Evolutionary conservation across 176 grass and related monocot genomes (phyloP).

Genomic region (Aegilops speltoides): DNA sequence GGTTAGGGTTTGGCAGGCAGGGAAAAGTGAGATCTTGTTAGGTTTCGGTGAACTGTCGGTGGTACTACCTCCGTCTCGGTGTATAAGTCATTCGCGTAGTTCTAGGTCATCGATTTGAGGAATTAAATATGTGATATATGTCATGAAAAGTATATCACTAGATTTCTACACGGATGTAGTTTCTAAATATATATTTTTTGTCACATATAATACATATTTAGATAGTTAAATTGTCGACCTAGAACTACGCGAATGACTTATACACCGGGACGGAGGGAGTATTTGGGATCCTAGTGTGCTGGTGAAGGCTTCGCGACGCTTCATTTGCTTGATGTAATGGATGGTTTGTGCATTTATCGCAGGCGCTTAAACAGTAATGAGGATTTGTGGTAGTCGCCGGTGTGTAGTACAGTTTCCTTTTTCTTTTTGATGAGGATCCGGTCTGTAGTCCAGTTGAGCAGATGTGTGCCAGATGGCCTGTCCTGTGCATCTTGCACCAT

Average conservation of each 20-base stretch:
- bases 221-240: no score
- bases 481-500: neutral
- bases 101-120: no score
- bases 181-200: no score
- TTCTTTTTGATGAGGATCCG: no score
- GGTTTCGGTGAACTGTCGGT: conserved; percentile 4
- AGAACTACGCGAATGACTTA: no score
- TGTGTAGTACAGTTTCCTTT: neutral
- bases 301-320: neutral
- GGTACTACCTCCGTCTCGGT: no score
- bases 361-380: neutral
- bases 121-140: no score
- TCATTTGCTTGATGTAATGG: neutral
- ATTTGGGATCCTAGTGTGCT: neutral
- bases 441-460: neutral
- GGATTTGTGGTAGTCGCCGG: neutral
- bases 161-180: no score
- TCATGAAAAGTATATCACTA: no score
- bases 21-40: conserved; percentile 16
- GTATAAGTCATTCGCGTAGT: no score
- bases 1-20: neutral
- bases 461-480: neutral
- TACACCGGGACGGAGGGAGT: no score
- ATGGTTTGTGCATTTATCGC: neutral
- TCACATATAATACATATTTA: no score